Base-by-base conservation (phyloP, 2,329 filamentous ascomycete genomes). In the Hypoxylon sp. region DNA sequence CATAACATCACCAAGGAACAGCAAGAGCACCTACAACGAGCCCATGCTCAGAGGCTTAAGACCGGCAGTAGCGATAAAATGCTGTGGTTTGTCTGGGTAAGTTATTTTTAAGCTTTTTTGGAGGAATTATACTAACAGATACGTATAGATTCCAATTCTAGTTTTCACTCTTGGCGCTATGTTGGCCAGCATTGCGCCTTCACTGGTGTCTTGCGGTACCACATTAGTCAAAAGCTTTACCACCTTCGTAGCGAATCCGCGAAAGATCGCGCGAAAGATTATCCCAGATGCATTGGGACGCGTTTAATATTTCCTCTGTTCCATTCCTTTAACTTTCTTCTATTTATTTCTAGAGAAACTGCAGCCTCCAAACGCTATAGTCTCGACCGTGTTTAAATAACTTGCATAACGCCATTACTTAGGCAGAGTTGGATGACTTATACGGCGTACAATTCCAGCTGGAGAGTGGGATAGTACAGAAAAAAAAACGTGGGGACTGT, bases 61-160 rank as follows among this genome's bases (percentile, higher is more conserved):
- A 85, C 83, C 65, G 80, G 90, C 65, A 85, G 87, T 70, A 87
- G 86, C 64, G 89, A 91, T 74, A 85, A 85, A 72, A 90, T 90
- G 75, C 81, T 91, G 49, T 91, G 90, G 81, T 89, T 90, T 72
- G 84, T 91, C 73, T 91, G 89, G 89, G 88, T 90, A 85, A 65
- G 74, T 69, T 57, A 30, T 17, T 1, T 13, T 30, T 28, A 25
- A 25, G 9, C 7, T 45, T 36, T 11, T 30, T 9, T 23, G 17
- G 1, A 32, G 21, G 2, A 50, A 19, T 10, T 9, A 49, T 25
- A 69, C 71, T 75, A 73, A 75, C 45, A 51, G 17, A 43, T 62
- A 5, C 11, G 14, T 38, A 28, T 49, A 81, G 80, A 78, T 82
- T 62, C 80, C 80, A 41, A 74, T 81, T 49, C 73, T 80, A 25